Percentiles rank a stretch among this genome's conserved stretches.
phyloP scores from a whole-genome alignment of 805 yeast species.

The Candida manassasensis region DNA sequence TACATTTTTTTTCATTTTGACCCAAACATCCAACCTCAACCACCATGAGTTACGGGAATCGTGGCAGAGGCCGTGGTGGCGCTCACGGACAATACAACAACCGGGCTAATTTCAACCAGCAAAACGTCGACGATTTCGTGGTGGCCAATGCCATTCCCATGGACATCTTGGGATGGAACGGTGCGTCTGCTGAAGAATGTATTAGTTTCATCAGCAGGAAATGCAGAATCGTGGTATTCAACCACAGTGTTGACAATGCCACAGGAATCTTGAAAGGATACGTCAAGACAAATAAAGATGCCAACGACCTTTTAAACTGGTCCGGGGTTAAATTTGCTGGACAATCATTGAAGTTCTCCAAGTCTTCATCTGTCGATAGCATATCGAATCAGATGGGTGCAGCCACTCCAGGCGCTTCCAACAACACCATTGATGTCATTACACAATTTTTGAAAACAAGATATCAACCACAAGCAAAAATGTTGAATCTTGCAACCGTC shows the following conservation, averaged over 20 bases:
- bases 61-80: slow-evolving; percentile 35
- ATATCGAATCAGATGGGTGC: slow-evolving; percentile 12
- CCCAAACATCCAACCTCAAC: too few relatives aligned
- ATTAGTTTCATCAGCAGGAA: slow-evolving; percentile 67
- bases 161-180: slow-evolving; percentile 77
- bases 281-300: slow-evolving; percentile 52
- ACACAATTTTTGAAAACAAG: slow-evolving; percentile 58
- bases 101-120: slow-evolving; percentile 15
- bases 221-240: slow-evolving; percentile 49
- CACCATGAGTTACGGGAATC: slow-evolving; percentile 27
- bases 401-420: slow-evolving; percentile 11
- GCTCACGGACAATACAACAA: slow-evolving; percentile 11
- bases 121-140: slow-evolving; percentile 24
- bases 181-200: slow-evolving; percentile 66
- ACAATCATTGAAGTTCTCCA: slow-evolving; percentile 51
- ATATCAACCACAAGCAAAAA: slow-evolving; percentile 56
- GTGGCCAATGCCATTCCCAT: slow-evolving; percentile 41
- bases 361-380: slow-evolving; percentile 17
- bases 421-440: slow-evolving; percentile 65
- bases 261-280: slow-evolving; percentile 52
- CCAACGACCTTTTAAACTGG: slow-evolving; percentile 54
- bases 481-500: slow-evolving; percentile 67
- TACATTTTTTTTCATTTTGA: too few relatives aligned
- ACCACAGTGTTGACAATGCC: slow-evolving; percentile 47
- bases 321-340: slow-evolving; percentile 84